phyloP scores from a whole-genome alignment of 768 basidiomycete genomes.

The Kwoniella pini region DNA sequence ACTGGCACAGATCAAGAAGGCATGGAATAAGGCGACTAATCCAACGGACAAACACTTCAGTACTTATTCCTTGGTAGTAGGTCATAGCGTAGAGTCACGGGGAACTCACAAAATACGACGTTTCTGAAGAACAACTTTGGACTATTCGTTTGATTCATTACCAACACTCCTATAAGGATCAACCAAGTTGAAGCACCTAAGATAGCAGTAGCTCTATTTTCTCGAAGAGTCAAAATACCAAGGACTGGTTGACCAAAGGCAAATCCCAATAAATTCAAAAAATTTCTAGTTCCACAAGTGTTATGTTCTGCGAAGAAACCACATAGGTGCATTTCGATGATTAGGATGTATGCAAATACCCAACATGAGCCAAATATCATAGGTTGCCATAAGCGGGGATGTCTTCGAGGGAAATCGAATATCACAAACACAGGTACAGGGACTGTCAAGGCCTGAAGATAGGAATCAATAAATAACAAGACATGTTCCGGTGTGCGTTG shows the following conservation, averaged over 20 bases:
- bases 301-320: conserved; percentile 39
- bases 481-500: too few relatives aligned
- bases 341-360: conserved; percentile 37
- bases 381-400: conserved; percentile 40
- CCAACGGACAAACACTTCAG: background rate
- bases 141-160: conserved; percentile 37
- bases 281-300: conserved; percentile 53
- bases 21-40: conserved; percentile 73
- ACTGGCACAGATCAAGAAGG: conserved; percentile 71
- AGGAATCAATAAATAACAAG: background rate
- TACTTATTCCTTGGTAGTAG: too few relatives aligned
- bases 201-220: conserved; percentile 46
- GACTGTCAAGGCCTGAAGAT: conserved; percentile 38
- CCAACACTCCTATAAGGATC: conserved; percentile 41
- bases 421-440: conserved; percentile 44
- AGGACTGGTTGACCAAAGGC: conserved; percentile 53
- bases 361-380: conserved; percentile 48
- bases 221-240: conserved; percentile 54
- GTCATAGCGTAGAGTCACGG: too few relatives aligned
- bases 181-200: conserved; percentile 50
- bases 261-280: conserved; percentile 44
- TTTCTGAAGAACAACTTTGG: conserved; percentile 58
- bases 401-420: conserved; percentile 43
- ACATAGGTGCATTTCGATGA: conserved; percentile 45
- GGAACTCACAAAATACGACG: conserved; percentile 49